Percentiles rank a stretch among this genome's conserved stretches.
Conservation (phyloP, 108 stramenopile genomes). For the Cyclotella kingstonii region DNA sequence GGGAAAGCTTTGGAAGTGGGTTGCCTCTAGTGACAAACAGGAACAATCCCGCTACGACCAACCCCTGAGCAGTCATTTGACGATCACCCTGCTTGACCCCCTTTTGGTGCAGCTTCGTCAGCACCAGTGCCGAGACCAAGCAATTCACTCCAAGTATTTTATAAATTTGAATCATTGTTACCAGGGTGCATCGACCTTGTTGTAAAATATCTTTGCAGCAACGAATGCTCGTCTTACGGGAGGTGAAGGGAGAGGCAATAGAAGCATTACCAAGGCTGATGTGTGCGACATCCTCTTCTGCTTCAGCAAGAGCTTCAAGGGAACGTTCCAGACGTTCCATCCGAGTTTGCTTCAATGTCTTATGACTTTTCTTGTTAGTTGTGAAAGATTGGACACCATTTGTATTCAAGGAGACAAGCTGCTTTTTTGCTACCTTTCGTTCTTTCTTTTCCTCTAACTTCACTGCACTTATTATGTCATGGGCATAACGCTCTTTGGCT, state of each 20-base stretch:
- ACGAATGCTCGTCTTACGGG: conserved; percentile 78
- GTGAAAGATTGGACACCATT: too few species aligned
- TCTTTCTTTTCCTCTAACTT: conserved; percentile 51
- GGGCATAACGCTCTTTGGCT: conserved; percentile 69
- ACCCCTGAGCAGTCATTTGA: conserved; percentile 87
- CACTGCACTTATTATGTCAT: conserved; percentile 44
- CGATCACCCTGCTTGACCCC: conserved; percentile 97
- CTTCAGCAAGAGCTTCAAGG: conserved; percentile 62
- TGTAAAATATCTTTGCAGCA: conserved; percentile 88
- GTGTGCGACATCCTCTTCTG: conserved; percentile 70
- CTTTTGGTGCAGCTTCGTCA: conserved; percentile 86
- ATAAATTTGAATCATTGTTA: conserved; percentile 93
- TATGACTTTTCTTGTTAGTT: conserved; percentile 26
- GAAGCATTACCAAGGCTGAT: conserved; percentile 95
- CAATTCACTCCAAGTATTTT: conserved; percentile 97
- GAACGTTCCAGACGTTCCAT: conserved; percentile 46
- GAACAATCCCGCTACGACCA: conserved; percentile 89
- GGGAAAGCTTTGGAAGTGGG: conserved; percentile 80
- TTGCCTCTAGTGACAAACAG: conserved; percentile 90
- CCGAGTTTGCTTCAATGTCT: conserved; percentile 27
- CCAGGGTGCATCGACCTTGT: conserved; percentile 94
- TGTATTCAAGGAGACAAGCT: too few species aligned
- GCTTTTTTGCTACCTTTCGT: conserved; percentile 33
- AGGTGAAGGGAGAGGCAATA: conserved; percentile 97
- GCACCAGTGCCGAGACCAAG: conserved; percentile 90